Base-by-base conservation (phyloP, 2,329 filamentous ascomycete species). In the Colletotrichum echinochloae region DNA sequence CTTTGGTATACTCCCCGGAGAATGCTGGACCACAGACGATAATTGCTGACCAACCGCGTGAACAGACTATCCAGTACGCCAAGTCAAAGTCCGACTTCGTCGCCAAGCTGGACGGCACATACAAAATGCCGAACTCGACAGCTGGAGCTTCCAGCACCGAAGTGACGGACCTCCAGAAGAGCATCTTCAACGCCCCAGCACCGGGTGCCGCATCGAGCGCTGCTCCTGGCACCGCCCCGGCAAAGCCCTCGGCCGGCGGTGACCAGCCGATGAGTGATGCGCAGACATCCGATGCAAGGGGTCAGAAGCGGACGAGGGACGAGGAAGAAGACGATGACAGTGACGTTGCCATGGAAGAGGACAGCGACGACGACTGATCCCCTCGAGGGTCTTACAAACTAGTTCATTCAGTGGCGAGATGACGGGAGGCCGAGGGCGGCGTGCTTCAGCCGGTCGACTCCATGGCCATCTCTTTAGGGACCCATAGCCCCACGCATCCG, bases 41-140 rank as follows among this genome's bases (percentile, higher is more conserved):
- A 9, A 56, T 61, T 41, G 46, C 55, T 60, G 56, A 70, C 65
- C 37, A 18, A 35, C 30, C 39, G 55, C 56, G 54, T 71, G 75
- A 73, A 75, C 71, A 98, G 95, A 93, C 91, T 89, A 94, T 99
- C 75, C 87, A 91, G 74, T 99, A 98, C 80, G 94, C 93, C 67
- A 97, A 95, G 81, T 90, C 91, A 67, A 95, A 95, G 78, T 98
- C 95, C 4, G 88, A 97, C 79, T 92, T 92, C 30, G 90, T 99
- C 72, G 90, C 94, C 41, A 97, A 97, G 81, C 90, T 99, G 63
- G 95, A 97, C 74, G 96, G 96, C 73, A 95, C 94, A 18, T 97
- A 94, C 83, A 91, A 91, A 77, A 87, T 93, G 75, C 90, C 93
- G 18, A 83, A 85, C 65, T 83, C 82, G 35, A 71, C 68, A 30